Evolutionary conservation across 495 filamentous ascomycete species (phyloP), one percentile per base, ranked within the genome.

Genomic region (Echria macrotheca): DNA sequence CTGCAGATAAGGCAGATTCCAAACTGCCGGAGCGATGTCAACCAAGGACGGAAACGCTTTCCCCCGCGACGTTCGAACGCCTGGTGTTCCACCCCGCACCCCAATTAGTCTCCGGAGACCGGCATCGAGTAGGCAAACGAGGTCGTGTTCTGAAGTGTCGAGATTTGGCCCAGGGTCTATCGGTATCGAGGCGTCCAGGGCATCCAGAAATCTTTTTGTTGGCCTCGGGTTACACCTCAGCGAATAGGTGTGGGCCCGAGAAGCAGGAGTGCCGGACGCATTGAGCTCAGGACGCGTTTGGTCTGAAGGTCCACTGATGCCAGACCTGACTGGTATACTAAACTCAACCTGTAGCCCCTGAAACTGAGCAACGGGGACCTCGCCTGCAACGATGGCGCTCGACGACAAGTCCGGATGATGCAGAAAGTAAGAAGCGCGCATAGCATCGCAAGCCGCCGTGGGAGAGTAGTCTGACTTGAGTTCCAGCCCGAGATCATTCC

Each of bases 11-110:
- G 50, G 61, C 22, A 66, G 57, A 42, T 74, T 69, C 69, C 70
- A 74, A 4, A 73, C 66, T 40, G 65, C 59, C 17, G 71, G 71
- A 5, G 71, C 71, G 33, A 74, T 52, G 5, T 69, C 65, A 1
- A 72, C 60, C n/a, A 74, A 40, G 4, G 70, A 59, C 2, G 63
- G 64, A 4, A 37, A 49, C 8, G 5, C 15, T 15, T 37, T 47
- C 1, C 48, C 50, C 11, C 44, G 53, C 31, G 47, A 49, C 2
- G 50, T 47, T 38, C 49, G 60, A 12, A 63, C 41, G 11, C 67
- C 68, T 4, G 48, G 37, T 1, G 46, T 24, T 5, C 41, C 45
- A 36, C 54, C 61, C 54, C 52, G 66, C 10, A 64, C 37, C 18
- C 67, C 69, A 12, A 69, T 50, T 5, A 62, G 59, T 47, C 58